These are phyloP conservation scores for Lepidopterella palustris DNA, from an alignment of 495 filamentous ascomycete genomes.

Conservation along the genomic window DNA sequence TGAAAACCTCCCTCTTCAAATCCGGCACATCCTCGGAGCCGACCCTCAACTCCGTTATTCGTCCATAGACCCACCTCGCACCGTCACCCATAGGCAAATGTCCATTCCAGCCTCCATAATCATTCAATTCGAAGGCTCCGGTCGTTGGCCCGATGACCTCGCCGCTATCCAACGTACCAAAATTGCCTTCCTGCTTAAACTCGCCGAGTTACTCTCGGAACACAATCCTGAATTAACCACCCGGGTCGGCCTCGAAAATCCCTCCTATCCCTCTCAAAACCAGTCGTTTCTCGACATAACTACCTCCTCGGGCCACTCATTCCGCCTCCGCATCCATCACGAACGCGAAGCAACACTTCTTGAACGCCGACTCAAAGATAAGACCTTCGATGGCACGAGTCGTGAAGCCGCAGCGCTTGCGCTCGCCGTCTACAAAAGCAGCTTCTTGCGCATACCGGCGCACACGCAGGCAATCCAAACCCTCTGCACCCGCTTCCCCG, in stretches of 20 bases:
- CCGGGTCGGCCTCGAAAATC: constrained; percentile 75
- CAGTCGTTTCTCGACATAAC: constrained; percentile 75
- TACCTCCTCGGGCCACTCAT: constrained; percentile 60
- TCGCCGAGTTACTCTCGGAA: constrained; percentile 60
- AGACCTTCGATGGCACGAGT: constrained; percentile 49
- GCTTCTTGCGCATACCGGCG: constrained; percentile 64
- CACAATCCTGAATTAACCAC: constrained; percentile 48
- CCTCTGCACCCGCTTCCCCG: constrained; percentile 71
- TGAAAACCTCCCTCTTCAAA: constrained; percentile 70
- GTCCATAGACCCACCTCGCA: constrained; percentile 48
- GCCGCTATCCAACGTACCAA: constrained; percentile 89
- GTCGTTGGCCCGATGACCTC: constrained; percentile 88
- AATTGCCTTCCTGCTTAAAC: constrained; percentile 79
- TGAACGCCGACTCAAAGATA: constrained; percentile 69
- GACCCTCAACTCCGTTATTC: constrained; percentile 68
- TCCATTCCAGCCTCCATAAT: constrained; percentile 56
- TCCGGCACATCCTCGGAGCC: constrained; percentile 68
- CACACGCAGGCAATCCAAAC: constrained; percentile 74
- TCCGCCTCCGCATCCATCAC: constrained; percentile 65
- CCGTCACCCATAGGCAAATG: constrained; percentile 32
- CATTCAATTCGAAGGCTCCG: constrained; percentile 88
- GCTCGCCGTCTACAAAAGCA: constrained; percentile 62
- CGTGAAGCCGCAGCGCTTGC: constrained; percentile 61
- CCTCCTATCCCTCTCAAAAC: constrained; percentile 59
- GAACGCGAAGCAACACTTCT: constrained; percentile 81